A percentile compares a stretch with the other conserved stretches of the same genome.
Conservation (phyloP, 371 early-diverging fungal genomes). For the Cokeromyces recurvatus region DNA sequence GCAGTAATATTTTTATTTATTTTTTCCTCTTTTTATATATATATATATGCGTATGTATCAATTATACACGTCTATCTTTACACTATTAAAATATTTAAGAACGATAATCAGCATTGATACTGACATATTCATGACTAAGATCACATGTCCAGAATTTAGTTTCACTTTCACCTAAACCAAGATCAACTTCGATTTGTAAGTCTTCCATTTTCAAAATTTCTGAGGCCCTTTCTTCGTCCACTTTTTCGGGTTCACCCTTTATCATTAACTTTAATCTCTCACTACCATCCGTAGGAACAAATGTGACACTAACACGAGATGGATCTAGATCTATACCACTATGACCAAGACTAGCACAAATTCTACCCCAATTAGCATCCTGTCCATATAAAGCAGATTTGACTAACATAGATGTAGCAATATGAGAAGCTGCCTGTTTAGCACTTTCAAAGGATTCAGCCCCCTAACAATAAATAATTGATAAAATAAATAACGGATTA, state of each 20-base stretch:
- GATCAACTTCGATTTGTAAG: conserved; percentile 70
- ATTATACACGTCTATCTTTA: too few species aligned
- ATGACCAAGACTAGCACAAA: conserved; percentile 54
- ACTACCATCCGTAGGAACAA: conserved; percentile 65
- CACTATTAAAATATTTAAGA: too few species aligned
- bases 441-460: conserved; percentile 72
- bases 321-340: conserved; percentile 62
- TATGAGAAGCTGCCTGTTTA: conserved; percentile 79
- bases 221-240: conserved; percentile 74
- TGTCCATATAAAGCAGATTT: conserved; percentile 94
- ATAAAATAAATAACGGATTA: too few species aligned
- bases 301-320: conserved; percentile 67
- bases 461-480: conserved; percentile 39
- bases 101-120: conserved; percentile 89
- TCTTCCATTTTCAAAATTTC: conserved; percentile 84
- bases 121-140: conserved; percentile 89
- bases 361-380: conserved; percentile 97
- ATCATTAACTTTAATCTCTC: conserved; percentile 66
- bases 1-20: too few species aligned
- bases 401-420: conserved; percentile 88
- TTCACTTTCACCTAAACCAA: conserved; percentile 70
- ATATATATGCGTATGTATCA: too few species aligned
- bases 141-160: conserved; percentile 94
- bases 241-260: conserved; percentile 79
- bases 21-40: too few species aligned